Conservation (phyloP, 2,329 filamentous ascomycete genomes). For the Cordyceps fumosorosea region DNA sequence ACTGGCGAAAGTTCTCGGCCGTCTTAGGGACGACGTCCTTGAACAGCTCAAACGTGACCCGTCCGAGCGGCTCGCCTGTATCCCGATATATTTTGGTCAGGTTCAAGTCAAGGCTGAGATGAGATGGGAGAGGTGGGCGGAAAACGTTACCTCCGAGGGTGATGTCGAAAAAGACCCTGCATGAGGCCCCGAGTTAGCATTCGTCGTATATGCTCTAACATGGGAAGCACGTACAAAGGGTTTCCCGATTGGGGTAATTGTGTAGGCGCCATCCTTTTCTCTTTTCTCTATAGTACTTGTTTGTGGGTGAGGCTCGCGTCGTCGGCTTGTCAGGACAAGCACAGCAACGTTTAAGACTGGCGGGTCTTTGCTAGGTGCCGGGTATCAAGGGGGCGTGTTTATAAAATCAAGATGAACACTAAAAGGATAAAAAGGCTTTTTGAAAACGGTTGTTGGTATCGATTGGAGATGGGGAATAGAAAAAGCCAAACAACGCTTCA, state of each 20-base stretch:
- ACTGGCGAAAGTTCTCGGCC: conserved; percentile 94
- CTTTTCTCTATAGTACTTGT: no score
- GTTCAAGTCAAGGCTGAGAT: background rate
- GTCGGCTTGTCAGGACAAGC: no score
- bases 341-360: background rate
- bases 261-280: conserved; percentile 35
- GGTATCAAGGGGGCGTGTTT: no score
- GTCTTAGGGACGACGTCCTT: conserved; percentile 77
- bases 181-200: no score
- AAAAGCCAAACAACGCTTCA: background rate
- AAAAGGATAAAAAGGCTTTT: no score
- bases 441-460: no score
- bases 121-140: background rate
- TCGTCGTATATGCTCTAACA: no score
- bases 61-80: conserved; percentile 74
- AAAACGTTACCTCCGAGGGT: conserved; percentile 63
- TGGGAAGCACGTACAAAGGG: conserved; percentile 34
- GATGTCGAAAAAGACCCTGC: conserved; percentile 64
- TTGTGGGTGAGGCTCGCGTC: no score
- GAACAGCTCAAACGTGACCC: conserved; percentile 88
- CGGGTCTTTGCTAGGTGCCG: background rate
- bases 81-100: background rate
- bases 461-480: background rate
- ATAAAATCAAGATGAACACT: no score
- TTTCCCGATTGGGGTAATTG: conserved; percentile 41